These are phyloP conservation scores for Epichloe sp. DNA, from an alignment of 2,329 filamentous ascomycete species.

Conservation along the genomic window DNA sequence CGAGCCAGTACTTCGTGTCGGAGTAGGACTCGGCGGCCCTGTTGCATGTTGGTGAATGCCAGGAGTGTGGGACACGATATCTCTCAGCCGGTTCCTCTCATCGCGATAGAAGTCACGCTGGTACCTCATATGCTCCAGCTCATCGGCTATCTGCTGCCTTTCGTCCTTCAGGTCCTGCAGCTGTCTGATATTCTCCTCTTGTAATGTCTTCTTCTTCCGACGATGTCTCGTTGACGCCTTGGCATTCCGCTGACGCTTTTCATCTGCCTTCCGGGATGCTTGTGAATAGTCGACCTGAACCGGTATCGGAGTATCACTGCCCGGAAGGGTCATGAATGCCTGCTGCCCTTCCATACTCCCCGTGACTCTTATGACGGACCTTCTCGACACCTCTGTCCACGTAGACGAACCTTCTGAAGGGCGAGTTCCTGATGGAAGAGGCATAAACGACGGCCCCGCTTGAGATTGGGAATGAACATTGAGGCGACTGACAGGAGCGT, in stretches of 20 bases:
- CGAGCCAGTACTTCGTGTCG: constrained; percentile 22
- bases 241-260: constrained; percentile 76
- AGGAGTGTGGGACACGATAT: constrained; percentile 49
- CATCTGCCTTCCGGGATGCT: constrained; percentile 69
- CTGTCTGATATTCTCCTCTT: constrained; percentile 56
- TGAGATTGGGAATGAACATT: constrained; percentile 12
- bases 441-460: constrained; percentile 10
- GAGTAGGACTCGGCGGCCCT: constrained; percentile 36
- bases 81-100: constrained; percentile 59
- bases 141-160: constrained; percentile 48
- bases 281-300: constrained; percentile 70
- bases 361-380: constrained; percentile 15
- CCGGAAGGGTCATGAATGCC: constrained; percentile 25
- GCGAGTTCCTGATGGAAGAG: constrained; percentile 10
- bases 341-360: constrained; percentile 22
- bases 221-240: constrained; percentile 75
- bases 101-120: constrained; percentile 61
- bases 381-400: constrained; percentile 22
- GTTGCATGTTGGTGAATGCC: constrained; percentile 39
- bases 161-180: constrained; percentile 58
- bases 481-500: constrained; percentile 9
- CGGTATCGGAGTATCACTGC: constrained; percentile 28
- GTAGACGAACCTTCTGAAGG: constrained; percentile 12
- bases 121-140: constrained; percentile 39
- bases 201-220: constrained; percentile 69